These are phyloP conservation scores for Austropuccinia psidii DNA, from an alignment of 1,284 basidiomycete genomes.

Conservation along the genomic window DNA sequence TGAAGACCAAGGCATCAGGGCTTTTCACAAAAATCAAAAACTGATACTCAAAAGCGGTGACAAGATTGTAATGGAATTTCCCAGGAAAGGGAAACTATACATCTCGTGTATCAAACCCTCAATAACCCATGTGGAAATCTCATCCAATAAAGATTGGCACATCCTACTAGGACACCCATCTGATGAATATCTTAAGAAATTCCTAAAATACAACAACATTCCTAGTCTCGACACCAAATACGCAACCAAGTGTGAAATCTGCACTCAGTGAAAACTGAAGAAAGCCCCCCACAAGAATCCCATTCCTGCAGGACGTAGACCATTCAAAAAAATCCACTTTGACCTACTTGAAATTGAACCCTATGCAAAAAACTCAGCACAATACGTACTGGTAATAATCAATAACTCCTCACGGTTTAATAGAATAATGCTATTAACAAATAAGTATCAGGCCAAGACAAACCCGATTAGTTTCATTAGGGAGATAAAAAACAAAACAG, in stretches of 20 bases:
- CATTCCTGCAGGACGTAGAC: no score
- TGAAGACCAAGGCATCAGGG: neutral
- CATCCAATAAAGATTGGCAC: neutral
- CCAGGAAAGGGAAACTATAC: neutral
- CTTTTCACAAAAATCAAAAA: neutral
- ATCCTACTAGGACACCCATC: neutral
- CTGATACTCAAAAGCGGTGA: neutral
- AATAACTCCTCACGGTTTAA: conserved; percentile 7
- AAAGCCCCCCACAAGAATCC: no score
- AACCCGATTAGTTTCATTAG: neutral
- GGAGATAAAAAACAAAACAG: neutral
- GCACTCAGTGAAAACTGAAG: neutral
- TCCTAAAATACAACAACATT: neutral
- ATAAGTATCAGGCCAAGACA: neutral
- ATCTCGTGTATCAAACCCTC: no score
- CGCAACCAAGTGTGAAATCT: neutral
- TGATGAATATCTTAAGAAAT: neutral
- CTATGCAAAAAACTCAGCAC: neutral
- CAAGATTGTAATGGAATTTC: neutral
- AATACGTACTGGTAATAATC: neutral
- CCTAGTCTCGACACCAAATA: no score
- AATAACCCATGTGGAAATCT: no score
- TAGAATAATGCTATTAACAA: neutral
- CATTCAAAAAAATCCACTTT: neutral
- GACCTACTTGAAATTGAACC: neutral